Percentiles rank a stretch among this genome's conserved stretches.
Evolutionary conservation across 768 basidiomycete genomes (phyloP).

Genomic region (Auricularia cornea): DNA sequence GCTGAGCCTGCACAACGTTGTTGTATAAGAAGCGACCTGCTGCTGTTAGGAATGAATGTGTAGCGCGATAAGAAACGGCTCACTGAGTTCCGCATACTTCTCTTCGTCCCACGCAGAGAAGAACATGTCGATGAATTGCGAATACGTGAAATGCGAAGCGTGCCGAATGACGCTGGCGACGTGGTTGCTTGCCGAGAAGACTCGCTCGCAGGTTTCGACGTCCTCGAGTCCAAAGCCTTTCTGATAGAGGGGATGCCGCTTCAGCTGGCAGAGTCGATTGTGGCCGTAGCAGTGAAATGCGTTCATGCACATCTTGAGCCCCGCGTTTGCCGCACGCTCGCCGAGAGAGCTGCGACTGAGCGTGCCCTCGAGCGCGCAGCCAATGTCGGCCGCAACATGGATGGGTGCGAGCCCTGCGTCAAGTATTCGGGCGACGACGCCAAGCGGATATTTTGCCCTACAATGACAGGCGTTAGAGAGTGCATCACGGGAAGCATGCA

Average conservation of each 20-base stretch:
- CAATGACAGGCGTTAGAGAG: neutral
- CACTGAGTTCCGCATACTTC: conserved; percentile 10
- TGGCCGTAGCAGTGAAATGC: conserved; percentile 16
- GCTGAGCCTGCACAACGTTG: neutral
- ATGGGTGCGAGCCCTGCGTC: neutral
- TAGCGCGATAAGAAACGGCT: neutral
- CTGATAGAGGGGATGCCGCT: conserved; percentile 9
- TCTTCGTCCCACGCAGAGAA: conserved; percentile 17
- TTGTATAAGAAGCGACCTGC: neutral
- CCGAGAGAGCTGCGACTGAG: conserved; percentile 1
- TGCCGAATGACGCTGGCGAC: conserved; percentile 10
- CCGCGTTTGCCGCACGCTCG: neutral
- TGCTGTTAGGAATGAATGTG: neutral
- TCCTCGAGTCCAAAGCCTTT: conserved; percentile 14
- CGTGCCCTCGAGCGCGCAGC: conserved; percentile 6
- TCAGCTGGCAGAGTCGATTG: conserved; percentile 13
- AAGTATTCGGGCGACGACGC: conserved; percentile 1
- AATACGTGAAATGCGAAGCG: conserved; percentile 10
- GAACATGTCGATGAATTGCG: conserved; percentile 8
- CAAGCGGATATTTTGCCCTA: conserved; percentile 10
- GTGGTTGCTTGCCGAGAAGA: conserved; percentile 13
- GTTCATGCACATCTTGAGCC: neutral
- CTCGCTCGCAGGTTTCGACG: conserved; percentile 12
- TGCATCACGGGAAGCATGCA: neutral
- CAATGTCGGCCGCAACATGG: conserved; percentile 9